Base-by-base conservation (phyloP, 2,329 filamentous ascomycete species). In the Paraphoma sp. region DNA sequence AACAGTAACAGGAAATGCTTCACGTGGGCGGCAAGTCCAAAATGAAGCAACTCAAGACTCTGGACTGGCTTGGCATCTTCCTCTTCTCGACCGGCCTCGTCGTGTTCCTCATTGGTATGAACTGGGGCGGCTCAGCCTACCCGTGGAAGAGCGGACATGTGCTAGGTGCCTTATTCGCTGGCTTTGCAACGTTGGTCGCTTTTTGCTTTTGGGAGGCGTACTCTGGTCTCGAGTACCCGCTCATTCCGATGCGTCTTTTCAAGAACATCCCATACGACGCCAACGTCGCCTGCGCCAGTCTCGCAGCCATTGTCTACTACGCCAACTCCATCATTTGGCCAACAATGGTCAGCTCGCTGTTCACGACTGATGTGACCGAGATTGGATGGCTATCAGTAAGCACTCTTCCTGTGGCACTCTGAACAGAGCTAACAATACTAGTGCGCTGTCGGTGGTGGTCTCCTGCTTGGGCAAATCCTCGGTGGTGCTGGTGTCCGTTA, bases 61-160 rank as follows among this genome's bases (percentile, higher is more conserved):
- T 85, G 11, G 84, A 82, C 62, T 82, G 80, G 63, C 47, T 80
- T 36, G 81, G 81, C 3, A 78, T 81, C 38, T 74, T 81, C 61
- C 71, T 83, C 40, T 83, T 78, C 72, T 79, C 77, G 8, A 75
- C 75, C 5, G 80, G 80, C 4, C 76, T 81, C 2, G 78, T 78
- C 5, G 68, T 82, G 0, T 77, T 83, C 52, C 69, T 83, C 8
- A 78, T 83, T 59, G 81, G 80, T 5, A 71, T 83, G 51, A 80
- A 78, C 23, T 82, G 73, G 74, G 76, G 75, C 8, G 75, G 76
- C n/a, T 67, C 60, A 2, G 56, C 65, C 18, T 76, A 74, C 54
- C 64, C 73, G 3, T 79, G 76, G 76, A 64, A 64, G 38, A 71
- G 66, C 18, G 70, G 64, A 10, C 71, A 74, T 23, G 75, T 75